These are phyloP conservation scores for Albatrellus ellisii DNA, from an alignment of 768 basidiomycete genomes.

Conservation along the genomic window DNA sequence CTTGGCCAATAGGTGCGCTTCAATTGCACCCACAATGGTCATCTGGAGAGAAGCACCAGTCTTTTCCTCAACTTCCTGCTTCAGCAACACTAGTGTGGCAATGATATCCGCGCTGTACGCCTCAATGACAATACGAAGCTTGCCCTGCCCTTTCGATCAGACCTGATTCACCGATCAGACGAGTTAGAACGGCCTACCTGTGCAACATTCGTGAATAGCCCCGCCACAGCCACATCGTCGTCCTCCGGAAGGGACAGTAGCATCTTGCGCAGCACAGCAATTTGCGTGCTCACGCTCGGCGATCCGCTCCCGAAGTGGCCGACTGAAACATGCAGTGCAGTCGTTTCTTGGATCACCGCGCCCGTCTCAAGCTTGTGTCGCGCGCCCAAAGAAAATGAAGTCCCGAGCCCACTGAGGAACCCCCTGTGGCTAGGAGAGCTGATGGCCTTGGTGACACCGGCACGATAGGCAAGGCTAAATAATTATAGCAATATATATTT, in stretches of 20 bases:
- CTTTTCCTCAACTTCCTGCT: slow-evolving; percentile 41
- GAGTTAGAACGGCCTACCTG: slow-evolving; percentile 22
- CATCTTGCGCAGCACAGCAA: slow-evolving; percentile 42
- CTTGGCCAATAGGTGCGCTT: slow-evolving; percentile 61
- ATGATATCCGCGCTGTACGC: slow-evolving; percentile 61
- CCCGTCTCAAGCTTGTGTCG: slow-evolving; percentile 41
- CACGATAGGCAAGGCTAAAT: slow-evolving; percentile 53
- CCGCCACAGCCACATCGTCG: slow-evolving; percentile 26
- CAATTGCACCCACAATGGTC: slow-evolving; percentile 43
- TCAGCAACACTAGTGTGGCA: slow-evolving; percentile 48
- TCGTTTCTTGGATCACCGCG: slow-evolving; percentile 53
- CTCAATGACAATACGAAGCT: slow-evolving; percentile 45
- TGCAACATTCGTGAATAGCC: slow-evolving; percentile 29
- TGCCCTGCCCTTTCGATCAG: slow-evolving; percentile 25
- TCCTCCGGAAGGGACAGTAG: slow-evolving; percentile 22
- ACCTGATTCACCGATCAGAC: not conserved
- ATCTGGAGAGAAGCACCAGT: slow-evolving; percentile 30
- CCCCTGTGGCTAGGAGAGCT: slow-evolving; percentile 41
- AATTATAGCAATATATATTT: not conserved
- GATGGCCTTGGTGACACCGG: slow-evolving; percentile 62
- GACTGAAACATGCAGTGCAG: slow-evolving; percentile 56
- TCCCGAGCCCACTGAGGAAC: slow-evolving; percentile 50
- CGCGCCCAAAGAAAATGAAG: slow-evolving; percentile 46
- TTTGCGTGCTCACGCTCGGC: slow-evolving; percentile 54
- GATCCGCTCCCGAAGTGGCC: slow-evolving; percentile 24